Percentiles rank a stretch among this genome's conserved stretches.
Conservation (phyloP, 2,329 filamentous ascomycete species). For the Arachnomyces sp. region DNA sequence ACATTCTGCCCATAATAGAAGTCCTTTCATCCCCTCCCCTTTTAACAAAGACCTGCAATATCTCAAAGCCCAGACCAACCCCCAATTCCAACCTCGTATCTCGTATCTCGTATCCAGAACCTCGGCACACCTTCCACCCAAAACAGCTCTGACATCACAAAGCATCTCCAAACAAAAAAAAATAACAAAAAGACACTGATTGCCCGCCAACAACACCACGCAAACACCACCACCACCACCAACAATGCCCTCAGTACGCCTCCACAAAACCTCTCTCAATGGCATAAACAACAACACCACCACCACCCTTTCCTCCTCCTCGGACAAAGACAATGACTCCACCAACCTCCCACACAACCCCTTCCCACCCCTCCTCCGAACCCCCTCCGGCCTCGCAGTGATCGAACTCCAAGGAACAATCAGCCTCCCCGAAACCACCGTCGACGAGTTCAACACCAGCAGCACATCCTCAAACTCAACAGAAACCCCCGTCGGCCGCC, state of each 20-base stretch:
- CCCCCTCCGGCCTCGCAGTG: conserved; percentile 78
- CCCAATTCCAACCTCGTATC: too few species aligned
- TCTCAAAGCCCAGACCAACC: too few species aligned
- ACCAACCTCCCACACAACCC: conserved; percentile 42
- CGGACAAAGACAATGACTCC: background rate
- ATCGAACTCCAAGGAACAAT: conserved; percentile 89
- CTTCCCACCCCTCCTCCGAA: conserved; percentile 75
- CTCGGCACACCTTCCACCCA: too few species aligned
- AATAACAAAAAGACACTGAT: conserved; percentile 3
- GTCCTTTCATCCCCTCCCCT: too few species aligned
- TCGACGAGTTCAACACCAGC: conserved; percentile 23
- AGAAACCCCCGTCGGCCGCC: conserved; percentile 55
- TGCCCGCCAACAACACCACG: background rate
- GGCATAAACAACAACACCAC: conserved; percentile 5
- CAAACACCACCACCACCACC: conserved; percentile 1
- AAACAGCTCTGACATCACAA: background rate
- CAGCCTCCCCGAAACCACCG: conserved; percentile 52
- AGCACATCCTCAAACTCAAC: conserved; percentile 18
- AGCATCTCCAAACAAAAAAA: background rate
- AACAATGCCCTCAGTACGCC: conserved; percentile 35
- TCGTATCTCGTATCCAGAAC: too few species aligned
- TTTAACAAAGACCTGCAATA: too few species aligned
- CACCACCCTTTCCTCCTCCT: too few species aligned
- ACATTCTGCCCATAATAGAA: too few species aligned
- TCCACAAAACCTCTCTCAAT: conserved; percentile 22